These are phyloP conservation scores for Kwoniella newhampshirensis DNA, from an alignment of 768 basidiomycete species.

Conservation along the genomic window DNA sequence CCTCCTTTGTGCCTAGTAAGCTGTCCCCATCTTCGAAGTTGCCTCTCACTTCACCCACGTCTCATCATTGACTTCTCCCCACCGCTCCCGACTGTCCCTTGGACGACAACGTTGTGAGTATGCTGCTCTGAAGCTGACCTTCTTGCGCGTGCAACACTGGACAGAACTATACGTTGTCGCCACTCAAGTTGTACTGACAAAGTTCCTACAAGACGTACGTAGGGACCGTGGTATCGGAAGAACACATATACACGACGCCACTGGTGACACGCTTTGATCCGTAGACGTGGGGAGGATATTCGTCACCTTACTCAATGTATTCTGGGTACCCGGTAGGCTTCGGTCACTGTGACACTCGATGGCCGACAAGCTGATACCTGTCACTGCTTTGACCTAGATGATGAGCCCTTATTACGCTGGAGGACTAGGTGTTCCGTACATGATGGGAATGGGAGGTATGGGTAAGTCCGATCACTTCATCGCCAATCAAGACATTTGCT, in stretches of 20 bases:
- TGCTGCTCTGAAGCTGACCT: too few relatives aligned
- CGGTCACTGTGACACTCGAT: neutral
- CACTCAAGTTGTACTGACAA: too few relatives aligned
- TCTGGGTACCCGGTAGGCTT: conserved; percentile 2
- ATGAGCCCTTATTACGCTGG: conserved; percentile 47
- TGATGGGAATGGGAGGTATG: conserved; percentile 41
- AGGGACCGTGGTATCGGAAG: neutral
- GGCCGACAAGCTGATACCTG: conserved; percentile 13
- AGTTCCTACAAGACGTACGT: too few relatives aligned
- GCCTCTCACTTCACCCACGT: too few relatives aligned
- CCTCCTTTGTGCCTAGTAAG: too few relatives aligned
- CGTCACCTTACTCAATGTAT: conserved; percentile 25
- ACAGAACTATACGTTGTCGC: too few relatives aligned
- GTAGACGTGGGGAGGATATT: conserved; percentile 41
- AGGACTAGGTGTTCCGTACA: conserved; percentile 44
- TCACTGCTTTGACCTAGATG: too few relatives aligned
- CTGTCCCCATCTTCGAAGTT: too few relatives aligned
- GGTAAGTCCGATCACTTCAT: conserved; percentile 21
- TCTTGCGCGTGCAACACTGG: too few relatives aligned
- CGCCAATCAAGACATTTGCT: neutral
- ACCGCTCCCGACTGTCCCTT: too few relatives aligned
- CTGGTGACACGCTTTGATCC: neutral
- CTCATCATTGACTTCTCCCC: too few relatives aligned
- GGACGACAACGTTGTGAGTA: too few relatives aligned
- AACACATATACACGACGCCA: neutral